Evolutionary conservation across 129 eudicot genomes (phyloP).

Genomic region (Arctium lappa): DNA sequence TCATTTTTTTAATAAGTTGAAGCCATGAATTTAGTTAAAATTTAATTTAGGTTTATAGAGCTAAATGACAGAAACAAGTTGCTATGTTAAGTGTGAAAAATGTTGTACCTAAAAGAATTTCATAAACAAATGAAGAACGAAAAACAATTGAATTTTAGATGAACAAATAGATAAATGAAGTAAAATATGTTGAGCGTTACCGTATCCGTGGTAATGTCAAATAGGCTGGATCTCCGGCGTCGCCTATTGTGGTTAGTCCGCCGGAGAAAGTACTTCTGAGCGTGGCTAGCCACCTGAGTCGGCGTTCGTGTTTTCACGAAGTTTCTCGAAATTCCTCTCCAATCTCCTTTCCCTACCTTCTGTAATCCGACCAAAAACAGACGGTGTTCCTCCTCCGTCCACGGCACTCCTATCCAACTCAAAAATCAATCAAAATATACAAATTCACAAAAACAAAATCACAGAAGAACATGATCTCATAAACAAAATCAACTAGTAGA

Average conservation of each 20-base stretch:
- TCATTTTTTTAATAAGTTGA: not conserved
- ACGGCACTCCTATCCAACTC: conserved; percentile 61
- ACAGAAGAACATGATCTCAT: not conserved
- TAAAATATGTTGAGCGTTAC: conserved; percentile 28
- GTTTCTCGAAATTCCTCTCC: conserved; percentile 95
- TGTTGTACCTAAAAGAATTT: not conserved
- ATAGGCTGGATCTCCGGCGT: conserved; percentile 91
- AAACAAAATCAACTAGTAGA: not conserved
- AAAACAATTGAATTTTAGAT: not conserved
- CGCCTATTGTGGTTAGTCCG: conserved; percentile 72
- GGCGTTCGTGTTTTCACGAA: conserved; percentile 95
- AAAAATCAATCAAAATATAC: conserved; percentile 1
- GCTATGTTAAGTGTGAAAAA: not conserved
- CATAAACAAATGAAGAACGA: not conserved
- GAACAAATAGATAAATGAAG: not conserved
- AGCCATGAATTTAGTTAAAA: not conserved
- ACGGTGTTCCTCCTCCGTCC: conserved; percentile 96
- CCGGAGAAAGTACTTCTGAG: conserved; percentile 94
- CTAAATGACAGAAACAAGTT: not conserved
- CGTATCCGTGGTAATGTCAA: conserved; percentile 88
- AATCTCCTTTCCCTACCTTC: conserved; percentile 88
- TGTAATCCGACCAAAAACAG: conserved; percentile 73
- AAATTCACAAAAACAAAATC: not conserved
- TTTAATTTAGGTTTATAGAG: not conserved
- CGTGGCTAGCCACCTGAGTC: conserved; percentile 98